Conservation (phyloP, 371 early-diverging fungal genomes). For the Chytridium lagenaria region DNA sequence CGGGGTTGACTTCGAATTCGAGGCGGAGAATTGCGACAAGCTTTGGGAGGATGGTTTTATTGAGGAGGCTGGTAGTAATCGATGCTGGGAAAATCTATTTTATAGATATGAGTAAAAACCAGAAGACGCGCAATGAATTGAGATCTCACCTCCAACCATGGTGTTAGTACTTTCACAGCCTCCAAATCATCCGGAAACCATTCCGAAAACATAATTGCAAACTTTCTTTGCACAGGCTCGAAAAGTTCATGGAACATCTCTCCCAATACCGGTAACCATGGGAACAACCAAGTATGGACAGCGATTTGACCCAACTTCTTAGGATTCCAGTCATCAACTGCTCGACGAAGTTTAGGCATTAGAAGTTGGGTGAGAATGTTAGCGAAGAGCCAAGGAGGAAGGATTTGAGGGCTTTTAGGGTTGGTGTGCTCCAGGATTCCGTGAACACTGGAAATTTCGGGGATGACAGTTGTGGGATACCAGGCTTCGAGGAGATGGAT, state of each 20-base stretch:
- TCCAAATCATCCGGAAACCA: slow-evolving; percentile 75
- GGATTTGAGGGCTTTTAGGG: slow-evolving; percentile 37
- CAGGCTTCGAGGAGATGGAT: slow-evolving; percentile 75
- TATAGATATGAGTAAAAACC: slow-evolving; percentile 9
- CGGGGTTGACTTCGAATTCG: slow-evolving; percentile 78
- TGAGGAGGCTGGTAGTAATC: slow-evolving; percentile 66
- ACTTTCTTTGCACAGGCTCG: slow-evolving; percentile 69
- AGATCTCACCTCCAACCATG: slow-evolving; percentile 69
- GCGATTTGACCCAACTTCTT: slow-evolving; percentile 61
- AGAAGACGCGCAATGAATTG: too few relatives aligned
- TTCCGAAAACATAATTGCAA: slow-evolving; percentile 61
- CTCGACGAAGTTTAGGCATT: slow-evolving; percentile 72
- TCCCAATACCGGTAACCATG: slow-evolving; percentile 80
- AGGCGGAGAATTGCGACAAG: slow-evolving; percentile 65
- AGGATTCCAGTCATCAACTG: slow-evolving; percentile 75
- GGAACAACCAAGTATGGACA: slow-evolving; percentile 83
- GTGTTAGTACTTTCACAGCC: slow-evolving; percentile 62
- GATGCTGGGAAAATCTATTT: slow-evolving; percentile 57
- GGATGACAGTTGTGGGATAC: slow-evolving; percentile 52
- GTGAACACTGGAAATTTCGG: slow-evolving; percentile 16
- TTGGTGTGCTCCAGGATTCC: slow-evolving; percentile 23
- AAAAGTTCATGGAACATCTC: slow-evolving; percentile 64
- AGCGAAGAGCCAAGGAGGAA: slow-evolving; percentile 75
- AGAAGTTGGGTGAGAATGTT: slow-evolving; percentile 79
- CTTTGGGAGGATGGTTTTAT: slow-evolving; percentile 72